phyloP scores from a whole-genome alignment of 2,329 filamentous ascomycete genomes.

The Neoarthrinium moseri region DNA sequence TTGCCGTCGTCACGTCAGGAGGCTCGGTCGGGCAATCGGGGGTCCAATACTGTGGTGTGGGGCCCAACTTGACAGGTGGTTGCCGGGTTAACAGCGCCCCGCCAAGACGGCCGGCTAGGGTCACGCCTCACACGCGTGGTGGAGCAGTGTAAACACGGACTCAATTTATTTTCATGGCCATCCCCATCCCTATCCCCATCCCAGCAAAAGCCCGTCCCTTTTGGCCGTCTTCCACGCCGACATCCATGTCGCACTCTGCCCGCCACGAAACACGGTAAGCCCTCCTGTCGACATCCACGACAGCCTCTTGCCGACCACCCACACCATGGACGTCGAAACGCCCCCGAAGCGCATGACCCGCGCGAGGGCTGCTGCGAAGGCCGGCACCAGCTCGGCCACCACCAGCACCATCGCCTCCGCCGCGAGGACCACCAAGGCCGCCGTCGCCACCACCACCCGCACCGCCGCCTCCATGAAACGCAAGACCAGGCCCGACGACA shows the following conservation, averaged over 20 bases:
- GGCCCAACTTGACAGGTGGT: background rate
- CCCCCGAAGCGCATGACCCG: constrained; percentile 61
- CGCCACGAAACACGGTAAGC: constrained; percentile 7
- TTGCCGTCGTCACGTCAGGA: no score
- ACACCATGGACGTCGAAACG: constrained; percentile 51
- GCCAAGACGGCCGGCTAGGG: constrained; percentile 1
- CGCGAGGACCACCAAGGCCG: constrained; percentile 30
- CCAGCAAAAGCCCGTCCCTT: background rate
- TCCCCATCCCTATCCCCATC: background rate
- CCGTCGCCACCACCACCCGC: constrained; percentile 29
- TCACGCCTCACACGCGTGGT: background rate
- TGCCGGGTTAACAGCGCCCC: constrained; percentile 5
- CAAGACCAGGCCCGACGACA: constrained; percentile 55
- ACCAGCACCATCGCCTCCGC: constrained; percentile 41
- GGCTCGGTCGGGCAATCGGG: no score
- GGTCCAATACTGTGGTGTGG: no score
- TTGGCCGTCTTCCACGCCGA: background rate
- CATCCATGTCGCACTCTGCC: background rate
- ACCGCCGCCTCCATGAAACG: constrained; percentile 37
- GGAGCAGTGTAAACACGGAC: constrained; percentile 7
- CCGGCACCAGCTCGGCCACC: constrained; percentile 31
- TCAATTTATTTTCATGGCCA: constrained; percentile 5
- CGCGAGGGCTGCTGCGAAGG: constrained; percentile 41
- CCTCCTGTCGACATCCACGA: background rate
- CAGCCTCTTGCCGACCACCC: background rate